These are phyloP conservation scores for Xylaria acuta DNA, from an alignment of 495 filamentous ascomycete genomes.

Conservation along the genomic window DNA sequence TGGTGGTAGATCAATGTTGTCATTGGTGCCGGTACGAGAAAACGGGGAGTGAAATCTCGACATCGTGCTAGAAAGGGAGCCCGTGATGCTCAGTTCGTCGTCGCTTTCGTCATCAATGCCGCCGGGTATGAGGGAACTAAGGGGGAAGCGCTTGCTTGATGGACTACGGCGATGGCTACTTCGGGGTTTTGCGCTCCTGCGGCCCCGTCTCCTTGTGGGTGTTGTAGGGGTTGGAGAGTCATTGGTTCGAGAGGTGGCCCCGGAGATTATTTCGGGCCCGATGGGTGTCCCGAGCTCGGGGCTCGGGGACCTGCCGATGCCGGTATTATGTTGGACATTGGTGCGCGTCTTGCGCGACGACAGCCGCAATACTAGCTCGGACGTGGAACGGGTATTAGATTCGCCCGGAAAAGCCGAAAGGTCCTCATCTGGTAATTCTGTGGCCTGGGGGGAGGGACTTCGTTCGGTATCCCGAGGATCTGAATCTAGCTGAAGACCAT, in stretches of 20 bases:
- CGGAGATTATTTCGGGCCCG: background rate
- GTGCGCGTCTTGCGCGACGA: background rate
- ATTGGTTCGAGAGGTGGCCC: background rate
- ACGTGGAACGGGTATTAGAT: background rate
- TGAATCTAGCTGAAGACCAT: background rate
- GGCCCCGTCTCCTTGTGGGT: conserved; percentile 32
- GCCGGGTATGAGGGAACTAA: conserved; percentile 35
- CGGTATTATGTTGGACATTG: background rate
- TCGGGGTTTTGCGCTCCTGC: background rate
- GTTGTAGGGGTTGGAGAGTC: conserved; percentile 28
- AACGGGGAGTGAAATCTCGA: conserved; percentile 23
- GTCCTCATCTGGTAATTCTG: conserved; percentile 12
- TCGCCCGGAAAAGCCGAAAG: background rate
- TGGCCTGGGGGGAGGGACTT: conserved; percentile 3
- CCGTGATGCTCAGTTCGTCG: conserved; percentile 35
- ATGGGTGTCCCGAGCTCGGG: conserved; percentile 22
- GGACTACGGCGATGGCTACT: conserved; percentile 20
- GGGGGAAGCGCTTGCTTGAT: conserved; percentile 28
- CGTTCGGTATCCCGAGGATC: background rate
- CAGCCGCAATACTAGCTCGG: background rate
- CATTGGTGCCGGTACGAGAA: background rate
- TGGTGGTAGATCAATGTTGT: conserved; percentile 14
- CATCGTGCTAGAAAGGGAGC: conserved; percentile 29
- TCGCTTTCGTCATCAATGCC: conserved; percentile 35
- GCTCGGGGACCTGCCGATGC: conserved; percentile 13